A percentile compares a stretch with the other conserved stretches of the same genome.
Conservation (phyloP, 1,284 basidiomycete species). For the Ustilago nuda region DNA sequence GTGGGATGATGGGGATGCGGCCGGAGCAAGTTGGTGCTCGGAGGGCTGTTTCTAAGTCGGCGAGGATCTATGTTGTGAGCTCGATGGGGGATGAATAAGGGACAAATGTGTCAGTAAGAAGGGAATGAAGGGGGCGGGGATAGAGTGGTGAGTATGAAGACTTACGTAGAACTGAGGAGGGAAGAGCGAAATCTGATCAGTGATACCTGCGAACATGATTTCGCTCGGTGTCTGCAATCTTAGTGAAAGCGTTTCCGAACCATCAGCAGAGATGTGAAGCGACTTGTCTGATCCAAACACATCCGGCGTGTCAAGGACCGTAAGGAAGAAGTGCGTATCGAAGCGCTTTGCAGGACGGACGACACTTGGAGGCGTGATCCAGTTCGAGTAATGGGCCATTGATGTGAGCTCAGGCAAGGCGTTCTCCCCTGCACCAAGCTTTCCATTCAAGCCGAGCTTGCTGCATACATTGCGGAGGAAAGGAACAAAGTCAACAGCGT, state of each 20-base stretch:
- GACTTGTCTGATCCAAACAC: constrained; percentile 43
- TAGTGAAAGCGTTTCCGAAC: constrained; percentile 56
- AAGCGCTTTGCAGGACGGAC: constrained; percentile 63
- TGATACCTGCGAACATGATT: constrained; percentile 53
- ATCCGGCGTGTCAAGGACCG: constrained; percentile 52
- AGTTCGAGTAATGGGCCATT: constrained; percentile 59
- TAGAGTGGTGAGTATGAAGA: background rate
- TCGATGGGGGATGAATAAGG: background rate
- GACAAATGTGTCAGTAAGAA: background rate
- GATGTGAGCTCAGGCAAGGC: constrained; percentile 42
- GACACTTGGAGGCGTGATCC: constrained; percentile 62
- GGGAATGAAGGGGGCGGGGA: background rate
- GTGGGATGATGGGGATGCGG: constrained; percentile 30
- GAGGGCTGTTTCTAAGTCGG: constrained; percentile 53
- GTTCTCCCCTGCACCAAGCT: constrained; percentile 9
- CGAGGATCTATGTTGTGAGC: constrained; percentile 27
- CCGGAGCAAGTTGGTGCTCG: constrained; percentile 9
- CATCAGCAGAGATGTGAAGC: constrained; percentile 55
- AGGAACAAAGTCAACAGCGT: constrained; percentile 53
- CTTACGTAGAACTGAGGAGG: constrained; percentile 61
- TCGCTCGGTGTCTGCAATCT: constrained; percentile 45
- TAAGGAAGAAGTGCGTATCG: constrained; percentile 65
- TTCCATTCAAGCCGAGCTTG: constrained; percentile 24
- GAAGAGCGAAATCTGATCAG: constrained; percentile 58
- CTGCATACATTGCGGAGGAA: constrained; percentile 49